phyloP scores from a whole-genome alignment of 768 basidiomycete genomes.

The Kwoniella sp. region DNA sequence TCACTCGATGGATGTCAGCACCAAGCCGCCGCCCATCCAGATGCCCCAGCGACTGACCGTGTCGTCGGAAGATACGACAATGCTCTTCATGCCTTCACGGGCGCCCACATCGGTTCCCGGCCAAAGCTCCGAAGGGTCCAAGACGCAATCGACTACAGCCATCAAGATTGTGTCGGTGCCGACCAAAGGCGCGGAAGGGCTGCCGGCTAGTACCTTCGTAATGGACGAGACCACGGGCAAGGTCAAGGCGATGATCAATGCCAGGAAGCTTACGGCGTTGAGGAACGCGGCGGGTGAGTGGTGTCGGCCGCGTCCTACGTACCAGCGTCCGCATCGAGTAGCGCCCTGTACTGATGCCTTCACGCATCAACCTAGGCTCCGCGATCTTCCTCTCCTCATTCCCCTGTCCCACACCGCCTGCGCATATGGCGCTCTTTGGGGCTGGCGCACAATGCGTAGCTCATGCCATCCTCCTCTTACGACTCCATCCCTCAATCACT shows the following conservation, averaged over 20 bases:
- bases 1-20: conserved; percentile 40
- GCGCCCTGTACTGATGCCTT: background rate
- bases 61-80: conserved; percentile 57
- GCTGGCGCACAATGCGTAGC: conserved; percentile 42
- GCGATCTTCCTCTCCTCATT: conserved; percentile 30
- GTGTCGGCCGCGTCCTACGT: background rate
- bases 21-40: conserved; percentile 30
- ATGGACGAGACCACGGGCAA: conserved; percentile 66
- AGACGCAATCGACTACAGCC: conserved; percentile 43
- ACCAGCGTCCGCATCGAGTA: too few species aligned
- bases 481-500: conserved; percentile 25
- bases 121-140: conserved; percentile 33
- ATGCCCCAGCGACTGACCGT: conserved; percentile 64
- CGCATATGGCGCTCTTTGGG: conserved; percentile 31
- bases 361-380: conserved; percentile 26
- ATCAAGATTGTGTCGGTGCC: conserved; percentile 81
- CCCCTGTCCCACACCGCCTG: conserved; percentile 12
- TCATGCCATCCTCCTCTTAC: conserved; percentile 41
- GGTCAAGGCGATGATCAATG: conserved; percentile 73
- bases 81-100: conserved; percentile 80
- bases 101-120: conserved; percentile 44
- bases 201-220: conserved; percentile 73
- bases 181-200: conserved; percentile 54
- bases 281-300: conserved; percentile 72
- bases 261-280: conserved; percentile 69